Percentiles rank a stretch among this genome's conserved stretches.
Evolutionary conservation across 164 flowering plant species (phyloP).

Genomic region (Stephania japonica): DNA sequence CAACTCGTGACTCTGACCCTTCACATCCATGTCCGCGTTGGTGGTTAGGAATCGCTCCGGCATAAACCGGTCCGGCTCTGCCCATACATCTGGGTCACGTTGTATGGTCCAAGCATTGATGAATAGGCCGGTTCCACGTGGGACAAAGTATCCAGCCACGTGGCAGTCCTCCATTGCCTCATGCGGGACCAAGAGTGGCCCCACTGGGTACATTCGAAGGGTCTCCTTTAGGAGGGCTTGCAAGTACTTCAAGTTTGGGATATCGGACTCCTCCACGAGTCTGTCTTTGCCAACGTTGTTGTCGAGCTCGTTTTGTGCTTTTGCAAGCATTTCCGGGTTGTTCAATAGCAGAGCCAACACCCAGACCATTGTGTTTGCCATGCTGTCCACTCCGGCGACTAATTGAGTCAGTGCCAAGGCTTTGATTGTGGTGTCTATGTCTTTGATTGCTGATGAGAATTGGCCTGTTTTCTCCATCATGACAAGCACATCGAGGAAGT

Average conservation of each 20-base stretch:
- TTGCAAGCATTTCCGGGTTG: background rate
- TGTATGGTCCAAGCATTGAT: conserved; percentile 4
- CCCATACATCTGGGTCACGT: conserved; percentile 3
- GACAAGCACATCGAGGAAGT: too few relatives aligned
- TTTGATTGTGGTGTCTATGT: too few relatives aligned
- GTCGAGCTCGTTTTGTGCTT: background rate
- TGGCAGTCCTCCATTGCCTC: background rate
- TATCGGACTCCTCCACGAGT: background rate
- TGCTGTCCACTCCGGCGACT: too few relatives aligned
- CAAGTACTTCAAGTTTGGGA: background rate
- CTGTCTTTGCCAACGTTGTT: background rate
- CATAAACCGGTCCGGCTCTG: background rate
- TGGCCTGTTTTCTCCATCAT: too few relatives aligned
- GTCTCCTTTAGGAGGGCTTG: background rate
- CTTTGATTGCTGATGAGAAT: too few relatives aligned
- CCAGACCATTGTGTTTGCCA: too few relatives aligned
- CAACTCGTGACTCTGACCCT: background rate
- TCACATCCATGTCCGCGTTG: background rate
- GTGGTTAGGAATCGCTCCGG: conserved; percentile 6
- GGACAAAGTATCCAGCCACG: background rate
- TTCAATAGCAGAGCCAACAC: too few relatives aligned
- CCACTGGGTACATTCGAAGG: background rate
- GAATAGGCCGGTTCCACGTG: background rate
- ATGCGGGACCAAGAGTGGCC: background rate
- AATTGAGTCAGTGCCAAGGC: too few relatives aligned